A percentile compares a stretch with the other conserved stretches of the same genome.
Conservation (phyloP, 139 green algal species). For the Raphidocelis subcapitata region DNA sequence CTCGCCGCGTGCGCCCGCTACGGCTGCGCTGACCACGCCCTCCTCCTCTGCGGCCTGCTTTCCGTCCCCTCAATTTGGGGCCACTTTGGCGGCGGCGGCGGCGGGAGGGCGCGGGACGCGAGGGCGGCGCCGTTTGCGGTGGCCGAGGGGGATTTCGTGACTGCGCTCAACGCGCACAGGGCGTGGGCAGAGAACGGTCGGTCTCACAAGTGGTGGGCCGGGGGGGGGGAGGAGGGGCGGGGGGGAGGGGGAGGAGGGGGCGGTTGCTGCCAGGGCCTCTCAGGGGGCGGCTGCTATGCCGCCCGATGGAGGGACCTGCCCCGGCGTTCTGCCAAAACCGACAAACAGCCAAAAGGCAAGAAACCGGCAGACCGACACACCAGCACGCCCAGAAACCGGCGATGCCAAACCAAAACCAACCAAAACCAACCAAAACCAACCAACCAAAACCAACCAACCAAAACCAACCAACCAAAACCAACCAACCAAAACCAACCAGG, state of each 20-base stretch:
- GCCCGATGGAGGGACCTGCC: too few species aligned
- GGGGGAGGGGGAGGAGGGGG: too few species aligned
- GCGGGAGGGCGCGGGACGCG: conserved; percentile 40
- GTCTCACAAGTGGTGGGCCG: conserved; percentile 39
- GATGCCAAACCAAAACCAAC: too few species aligned
- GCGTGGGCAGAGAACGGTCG: conserved; percentile 67
- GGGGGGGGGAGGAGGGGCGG: not conserved
- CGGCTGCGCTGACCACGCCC: conserved; percentile 67
- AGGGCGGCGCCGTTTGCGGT: conserved; percentile 68
- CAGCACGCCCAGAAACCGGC: too few species aligned
- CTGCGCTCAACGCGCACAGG: conserved; percentile 77
- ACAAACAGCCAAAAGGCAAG: too few species aligned
- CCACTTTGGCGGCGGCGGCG: not conserved
- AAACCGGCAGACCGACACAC: too few species aligned
- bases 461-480: too few species aligned
- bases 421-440: too few species aligned
- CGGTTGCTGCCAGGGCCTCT: too few species aligned
- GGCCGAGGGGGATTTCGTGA: conserved; percentile 73
- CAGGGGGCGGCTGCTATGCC: too few species aligned
- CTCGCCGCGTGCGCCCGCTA: conserved; percentile 45
- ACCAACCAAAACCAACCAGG: conserved; percentile 30
- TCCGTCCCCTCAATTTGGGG: conserved; percentile 15
- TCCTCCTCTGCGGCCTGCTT: conserved; percentile 64
- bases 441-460: too few species aligned
- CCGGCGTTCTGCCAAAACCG: too few species aligned